These are phyloP conservation scores for Ustilago sp. DNA, from an alignment of 1,284 basidiomycete genomes.

Conservation along the genomic window DNA sequence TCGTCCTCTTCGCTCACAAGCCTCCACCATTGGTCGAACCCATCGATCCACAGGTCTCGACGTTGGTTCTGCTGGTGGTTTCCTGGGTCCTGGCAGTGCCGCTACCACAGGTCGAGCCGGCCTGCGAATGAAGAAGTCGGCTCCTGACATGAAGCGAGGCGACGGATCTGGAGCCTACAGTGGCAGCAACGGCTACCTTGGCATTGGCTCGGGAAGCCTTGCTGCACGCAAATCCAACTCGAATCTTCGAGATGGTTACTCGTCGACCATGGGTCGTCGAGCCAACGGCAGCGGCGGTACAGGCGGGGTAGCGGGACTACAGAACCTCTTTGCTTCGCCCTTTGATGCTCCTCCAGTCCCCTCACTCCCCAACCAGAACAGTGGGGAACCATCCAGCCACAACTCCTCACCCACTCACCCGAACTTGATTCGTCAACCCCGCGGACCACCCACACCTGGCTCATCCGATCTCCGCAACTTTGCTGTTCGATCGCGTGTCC, in stretches of 20 bases:
- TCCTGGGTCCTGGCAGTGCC: conserved; percentile 51
- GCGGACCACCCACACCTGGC: conserved; percentile 54
- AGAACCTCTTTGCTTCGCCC: conserved; percentile 60
- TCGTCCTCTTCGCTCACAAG: conserved; percentile 55
- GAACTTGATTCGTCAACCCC: conserved; percentile 55
- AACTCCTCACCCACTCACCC: conserved; percentile 27
- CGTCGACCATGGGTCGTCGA: conserved; percentile 69
- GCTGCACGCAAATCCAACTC: conserved; percentile 52
- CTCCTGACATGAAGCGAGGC: conserved; percentile 65
- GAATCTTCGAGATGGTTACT: conserved; percentile 60
- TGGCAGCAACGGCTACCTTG: conserved; percentile 18
- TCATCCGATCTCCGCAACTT: conserved; percentile 50
- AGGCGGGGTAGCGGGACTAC: conserved; percentile 54
- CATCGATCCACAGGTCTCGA: conserved; percentile 34
- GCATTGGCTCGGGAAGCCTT: conserved; percentile 22
- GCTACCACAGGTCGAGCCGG: conserved; percentile 57
- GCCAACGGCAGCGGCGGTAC: conserved; percentile 40
- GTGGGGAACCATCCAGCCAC: conserved; percentile 19
- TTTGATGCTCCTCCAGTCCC: conserved; percentile 64
- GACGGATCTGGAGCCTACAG: conserved; percentile 28
- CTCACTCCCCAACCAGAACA: conserved; percentile 21
- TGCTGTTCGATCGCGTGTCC: conserved; percentile 49
- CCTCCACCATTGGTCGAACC: conserved; percentile 60
- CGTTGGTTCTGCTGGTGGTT: conserved; percentile 23
- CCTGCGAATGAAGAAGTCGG: conserved; percentile 65